Evolutionary conservation across 2,329 filamentous ascomycete species (phyloP).

Genomic region (Aureobasidium sp.): DNA sequence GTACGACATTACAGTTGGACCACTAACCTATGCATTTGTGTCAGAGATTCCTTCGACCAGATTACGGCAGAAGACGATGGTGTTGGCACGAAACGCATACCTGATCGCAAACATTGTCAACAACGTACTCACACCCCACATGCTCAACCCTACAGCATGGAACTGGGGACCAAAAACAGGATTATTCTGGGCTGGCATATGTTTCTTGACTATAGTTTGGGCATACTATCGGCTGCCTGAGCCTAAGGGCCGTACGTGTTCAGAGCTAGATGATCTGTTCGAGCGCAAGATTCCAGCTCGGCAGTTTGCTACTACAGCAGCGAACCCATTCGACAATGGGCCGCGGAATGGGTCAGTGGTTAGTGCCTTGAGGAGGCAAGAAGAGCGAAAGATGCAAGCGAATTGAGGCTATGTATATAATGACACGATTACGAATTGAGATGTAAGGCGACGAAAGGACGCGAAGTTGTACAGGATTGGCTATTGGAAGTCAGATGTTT

Average conservation of each 20-base stretch:
- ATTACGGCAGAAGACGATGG: constrained; percentile 26
- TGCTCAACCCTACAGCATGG: constrained; percentile 23
- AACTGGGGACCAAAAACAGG: constrained; percentile 22
- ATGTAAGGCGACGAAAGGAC: neutral
- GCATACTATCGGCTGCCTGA: constrained; percentile 50
- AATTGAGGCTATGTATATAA: neutral
- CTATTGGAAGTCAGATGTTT: neutral
- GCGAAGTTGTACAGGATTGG: neutral
- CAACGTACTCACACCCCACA: constrained; percentile 24
- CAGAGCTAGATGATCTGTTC: constrained; percentile 52
- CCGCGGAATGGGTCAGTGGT: neutral
- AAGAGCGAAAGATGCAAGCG: neutral
- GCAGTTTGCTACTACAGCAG: constrained; percentile 29
- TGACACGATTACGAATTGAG: constrained; percentile 3
- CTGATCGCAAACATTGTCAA: constrained; percentile 23
- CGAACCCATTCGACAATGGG: constrained; percentile 19
- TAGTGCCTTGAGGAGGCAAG: neutral
- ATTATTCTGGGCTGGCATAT: constrained; percentile 39
- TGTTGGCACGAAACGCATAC: constrained; percentile 27
- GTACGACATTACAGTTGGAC: constrained; percentile 27
- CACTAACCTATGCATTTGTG: constrained; percentile 27
- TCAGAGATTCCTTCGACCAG: constrained; percentile 26
- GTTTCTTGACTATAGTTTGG: constrained; percentile 43
- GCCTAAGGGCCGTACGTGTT: constrained; percentile 48
- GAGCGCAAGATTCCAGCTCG: constrained; percentile 38